Conservation (phyloP, 768 basidiomycete genomes). For the Kwoniella shandongensis region DNA sequence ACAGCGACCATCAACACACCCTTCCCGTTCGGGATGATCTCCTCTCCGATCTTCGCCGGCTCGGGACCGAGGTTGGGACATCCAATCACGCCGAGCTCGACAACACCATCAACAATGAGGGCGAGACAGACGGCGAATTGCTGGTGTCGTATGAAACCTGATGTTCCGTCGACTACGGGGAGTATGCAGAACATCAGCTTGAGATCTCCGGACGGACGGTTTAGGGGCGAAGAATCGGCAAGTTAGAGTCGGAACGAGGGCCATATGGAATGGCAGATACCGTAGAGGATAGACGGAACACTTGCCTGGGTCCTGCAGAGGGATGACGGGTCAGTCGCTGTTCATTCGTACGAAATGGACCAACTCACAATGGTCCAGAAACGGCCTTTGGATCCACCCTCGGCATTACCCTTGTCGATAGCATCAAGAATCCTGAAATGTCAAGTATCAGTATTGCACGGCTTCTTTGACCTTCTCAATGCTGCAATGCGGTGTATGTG, state of each 20-base stretch:
- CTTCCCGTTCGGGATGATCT: constrained; percentile 54
- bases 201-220: too few relatives aligned
- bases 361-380: constrained; percentile 53
- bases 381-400: constrained; percentile 67
- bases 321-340: constrained; percentile 4
- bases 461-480: too few relatives aligned
- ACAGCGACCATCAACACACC: constrained; percentile 86
- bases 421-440: constrained; percentile 70
- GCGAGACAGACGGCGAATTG: constrained; percentile 92
- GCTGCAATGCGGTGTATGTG: too few relatives aligned
- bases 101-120: constrained; percentile 72
- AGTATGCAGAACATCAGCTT: constrained; percentile 56
- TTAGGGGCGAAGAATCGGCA: too few relatives aligned
- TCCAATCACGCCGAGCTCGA: constrained; percentile 81
- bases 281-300: background rate
- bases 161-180: constrained; percentile 89
- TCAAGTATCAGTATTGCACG: too few relatives aligned
- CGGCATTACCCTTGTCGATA: constrained; percentile 71
- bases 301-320: constrained; percentile 25
- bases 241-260: too few relatives aligned
- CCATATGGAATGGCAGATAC: too few relatives aligned
- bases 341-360: background rate
- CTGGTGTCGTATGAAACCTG: constrained; percentile 86
- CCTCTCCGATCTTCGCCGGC: constrained; percentile 63
- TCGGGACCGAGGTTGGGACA: constrained; percentile 75